Base-by-base conservation (phyloP, 768 basidiomycete genomes). In the Lanmaoa rubissima region DNA sequence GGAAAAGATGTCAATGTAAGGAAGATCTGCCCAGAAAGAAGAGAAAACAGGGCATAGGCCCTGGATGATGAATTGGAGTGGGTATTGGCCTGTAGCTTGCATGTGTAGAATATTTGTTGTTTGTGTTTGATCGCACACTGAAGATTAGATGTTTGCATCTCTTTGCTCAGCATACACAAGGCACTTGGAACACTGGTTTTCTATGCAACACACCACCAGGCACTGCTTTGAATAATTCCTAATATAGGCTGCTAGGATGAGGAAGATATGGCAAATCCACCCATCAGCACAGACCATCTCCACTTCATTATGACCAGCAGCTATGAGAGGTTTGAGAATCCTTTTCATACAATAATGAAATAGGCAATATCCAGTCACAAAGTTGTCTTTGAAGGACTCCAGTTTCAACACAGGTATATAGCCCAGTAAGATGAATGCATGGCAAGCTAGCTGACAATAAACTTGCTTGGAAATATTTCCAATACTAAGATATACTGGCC, bases 381-480 rank as follows among this genome's bases (percentile, higher is more conserved):
- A 48, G 16, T 48, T 48, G 19, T 48, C 14, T 7, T 48, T 21
- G 16, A 48, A 48, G 1, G 24, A 38, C 2, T 1, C 24, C 3
- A 49, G 12, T 11, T 49, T 49, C 0, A 11, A 49, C 1, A 49
- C 35, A 2, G 16, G 24, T 48, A 49, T 0, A 26, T 26, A 26
- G 26, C 24, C 24, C 3, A 49, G 5, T 8, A 49, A 4, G 7
- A 49, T 4, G 4, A 35, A 49, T 0, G 24, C 48, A 49, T 49
- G 48, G 3, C 16, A 11, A 0, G 11, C 4, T 1, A 7, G 48
- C 4, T 38, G 21, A 6, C 2, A 4, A 2, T 5, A 3, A 0
- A 49, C 1, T 0, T 49, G 10, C 17, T 48, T 48, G 4, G 19
- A 48, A 5, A 48, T 21, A 3, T 48, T 48, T 1, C 46, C 19